A percentile compares a stretch with the other conserved stretches of the same genome.
Conservation (phyloP, 2,329 filamentous ascomycete genomes). For the Stylonectria norvegica region DNA sequence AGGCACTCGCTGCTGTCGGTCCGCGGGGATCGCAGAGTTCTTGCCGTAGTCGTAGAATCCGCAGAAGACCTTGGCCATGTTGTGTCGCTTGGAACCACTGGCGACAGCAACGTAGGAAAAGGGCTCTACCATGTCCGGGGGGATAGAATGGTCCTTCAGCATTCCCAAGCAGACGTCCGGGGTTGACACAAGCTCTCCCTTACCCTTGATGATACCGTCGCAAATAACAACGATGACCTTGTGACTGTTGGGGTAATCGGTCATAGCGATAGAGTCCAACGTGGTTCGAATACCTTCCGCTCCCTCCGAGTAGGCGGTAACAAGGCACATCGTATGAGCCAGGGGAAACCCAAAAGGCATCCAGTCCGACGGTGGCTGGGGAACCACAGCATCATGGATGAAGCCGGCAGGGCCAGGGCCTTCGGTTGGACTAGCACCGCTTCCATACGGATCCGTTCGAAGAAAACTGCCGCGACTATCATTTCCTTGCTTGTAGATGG, state of each 20-base stretch:
- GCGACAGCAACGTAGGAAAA: constrained; percentile 97
- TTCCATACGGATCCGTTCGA: constrained; percentile 53
- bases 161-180: constrained; percentile 87
- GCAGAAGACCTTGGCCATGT: constrained; percentile 98
- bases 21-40: constrained; percentile 71
- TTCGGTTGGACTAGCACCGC: constrained; percentile 56
- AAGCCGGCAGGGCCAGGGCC: constrained; percentile 85
- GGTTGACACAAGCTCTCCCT: constrained; percentile 81
- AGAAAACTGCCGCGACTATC: constrained; percentile 64
- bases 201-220: constrained; percentile 95
- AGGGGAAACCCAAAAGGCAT: constrained; percentile 95
- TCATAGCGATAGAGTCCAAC: constrained; percentile 92
- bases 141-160: constrained; percentile 87
- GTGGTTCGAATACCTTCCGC: constrained; percentile 90
- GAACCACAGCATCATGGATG: constrained; percentile 92
- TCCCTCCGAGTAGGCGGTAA: constrained; percentile 96
- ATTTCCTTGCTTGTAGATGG: constrained; percentile 67
- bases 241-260: constrained; percentile 98
- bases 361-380: constrained; percentile 94
- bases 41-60: constrained; percentile 97
- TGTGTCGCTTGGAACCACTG: constrained; percentile 94
- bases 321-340: constrained; percentile 88
- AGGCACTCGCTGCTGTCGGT: constrained; percentile 93
- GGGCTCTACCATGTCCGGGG: constrained; percentile 76
- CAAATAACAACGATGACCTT: constrained; percentile 95